phyloP scores from a whole-genome alignment of 2,329 filamentous ascomycete species.

The Verruconis gallopava region DNA sequence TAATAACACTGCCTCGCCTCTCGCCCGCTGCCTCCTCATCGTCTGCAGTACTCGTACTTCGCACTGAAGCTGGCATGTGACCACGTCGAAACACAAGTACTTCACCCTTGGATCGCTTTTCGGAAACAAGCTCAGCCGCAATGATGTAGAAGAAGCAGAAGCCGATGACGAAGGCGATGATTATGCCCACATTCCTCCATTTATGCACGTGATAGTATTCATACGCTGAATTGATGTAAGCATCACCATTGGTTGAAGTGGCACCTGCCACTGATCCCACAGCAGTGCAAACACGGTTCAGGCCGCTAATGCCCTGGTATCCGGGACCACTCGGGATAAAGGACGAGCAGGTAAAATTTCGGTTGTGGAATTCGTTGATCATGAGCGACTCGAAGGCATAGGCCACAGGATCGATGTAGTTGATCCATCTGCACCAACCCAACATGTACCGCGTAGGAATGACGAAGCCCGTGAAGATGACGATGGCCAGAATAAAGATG shows the following conservation, averaged over 20 bases:
- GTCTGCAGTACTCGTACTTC: constrained; percentile 14
- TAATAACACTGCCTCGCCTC: not conserved
- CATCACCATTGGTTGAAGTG: constrained; percentile 26
- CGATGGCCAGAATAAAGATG: constrained; percentile 49
- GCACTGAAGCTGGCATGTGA: constrained; percentile 17
- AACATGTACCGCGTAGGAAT: constrained; percentile 52
- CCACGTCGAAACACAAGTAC: constrained; percentile 37
- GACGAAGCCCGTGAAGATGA: constrained; percentile 56
- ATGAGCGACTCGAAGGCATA: constrained; percentile 73
- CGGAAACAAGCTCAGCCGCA: constrained; percentile 33
- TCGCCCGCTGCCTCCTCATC: constrained; percentile 29
- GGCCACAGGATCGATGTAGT: constrained; percentile 64
- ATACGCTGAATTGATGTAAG: constrained; percentile 23
- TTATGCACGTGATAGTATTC: constrained; percentile 25
- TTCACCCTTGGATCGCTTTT: constrained; percentile 39
- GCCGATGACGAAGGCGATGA: constrained; percentile 32
- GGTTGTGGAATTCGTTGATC: constrained; percentile 66
- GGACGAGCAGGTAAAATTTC: constrained; percentile 40
- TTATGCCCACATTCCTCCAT: constrained; percentile 36
- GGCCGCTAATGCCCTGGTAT: constrained; percentile 24
- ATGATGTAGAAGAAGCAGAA: constrained; percentile 30
- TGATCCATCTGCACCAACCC: constrained; percentile 71
- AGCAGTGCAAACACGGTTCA: constrained; percentile 26
- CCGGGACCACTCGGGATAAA: constrained; percentile 30
- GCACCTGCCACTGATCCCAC: constrained; percentile 29